Conservation (phyloP, 1,284 basidiomycete species). For the Ceratorhiza oryzae-sativae region DNA sequence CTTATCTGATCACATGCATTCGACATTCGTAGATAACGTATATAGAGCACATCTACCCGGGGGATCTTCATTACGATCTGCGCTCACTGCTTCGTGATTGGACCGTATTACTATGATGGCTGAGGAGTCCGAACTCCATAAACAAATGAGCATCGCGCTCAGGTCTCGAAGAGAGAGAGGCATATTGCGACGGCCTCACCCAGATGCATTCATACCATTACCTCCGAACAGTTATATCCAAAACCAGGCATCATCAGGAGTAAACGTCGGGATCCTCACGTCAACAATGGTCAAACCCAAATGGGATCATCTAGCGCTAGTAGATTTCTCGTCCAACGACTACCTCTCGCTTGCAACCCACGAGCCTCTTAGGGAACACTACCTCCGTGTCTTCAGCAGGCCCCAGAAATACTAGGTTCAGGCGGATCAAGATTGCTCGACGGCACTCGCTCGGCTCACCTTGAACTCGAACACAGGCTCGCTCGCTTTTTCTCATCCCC, state of each 20-base stretch:
- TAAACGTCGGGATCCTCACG: no score
- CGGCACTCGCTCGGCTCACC: slow-evolving; percentile 72
- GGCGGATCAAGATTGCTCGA: slow-evolving; percentile 92
- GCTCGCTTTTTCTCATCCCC: slow-evolving; percentile 44
- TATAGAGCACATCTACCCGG: not conserved
- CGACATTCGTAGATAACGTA: not conserved
- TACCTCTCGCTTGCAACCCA: slow-evolving; percentile 87
- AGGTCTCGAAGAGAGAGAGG: slow-evolving; percentile 18
- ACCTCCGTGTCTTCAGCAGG: slow-evolving; percentile 65
- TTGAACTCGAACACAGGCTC: slow-evolving; percentile 72
- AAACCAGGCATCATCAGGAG: not conserved
- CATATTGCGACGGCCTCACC: slow-evolving; percentile 24
- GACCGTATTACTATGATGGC: not conserved
- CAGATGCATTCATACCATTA: slow-evolving; percentile 20
- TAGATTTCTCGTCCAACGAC: slow-evolving; percentile 91
- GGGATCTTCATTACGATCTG: not conserved
- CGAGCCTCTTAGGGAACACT: slow-evolving; percentile 60
- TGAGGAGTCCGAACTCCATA: slow-evolving; percentile 1
- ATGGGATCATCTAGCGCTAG: slow-evolving; percentile 55
- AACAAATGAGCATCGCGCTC: slow-evolving; percentile 13
- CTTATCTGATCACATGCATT: not conserved
- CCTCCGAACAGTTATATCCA: slow-evolving; percentile 10
- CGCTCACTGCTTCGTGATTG: not conserved
- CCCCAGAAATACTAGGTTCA: slow-evolving; percentile 77
- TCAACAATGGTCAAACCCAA: no score